phyloP scores from a whole-genome alignment of 2,329 filamentous ascomycete genomes.

The Tympanopsis confertula region DNA sequence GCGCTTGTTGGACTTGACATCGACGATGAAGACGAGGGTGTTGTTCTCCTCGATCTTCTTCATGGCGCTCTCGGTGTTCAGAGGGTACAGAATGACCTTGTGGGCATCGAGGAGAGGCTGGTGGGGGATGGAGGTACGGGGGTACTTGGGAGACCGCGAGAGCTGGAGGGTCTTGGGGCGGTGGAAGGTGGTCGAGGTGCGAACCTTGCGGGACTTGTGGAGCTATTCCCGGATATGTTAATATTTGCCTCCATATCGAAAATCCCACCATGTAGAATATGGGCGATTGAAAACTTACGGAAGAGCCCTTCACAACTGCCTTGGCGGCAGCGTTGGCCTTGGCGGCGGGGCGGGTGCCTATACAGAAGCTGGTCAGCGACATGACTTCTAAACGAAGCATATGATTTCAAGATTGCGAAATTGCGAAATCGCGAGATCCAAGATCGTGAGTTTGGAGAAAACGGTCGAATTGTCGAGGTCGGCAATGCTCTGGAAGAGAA shows the following conservation, averaged over 20 bases:
- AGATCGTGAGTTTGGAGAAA: no score
- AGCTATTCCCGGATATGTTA: no score
- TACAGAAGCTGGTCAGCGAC: neutral
- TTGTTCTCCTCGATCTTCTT: constrained; percentile 99
- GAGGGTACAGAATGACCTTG: constrained; percentile 94
- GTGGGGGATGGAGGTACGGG: constrained; percentile 86
- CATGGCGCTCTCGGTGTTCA: constrained; percentile 99
- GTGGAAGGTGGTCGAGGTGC: constrained; percentile 90
- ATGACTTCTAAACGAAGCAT: no score
- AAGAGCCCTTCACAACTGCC: neutral
- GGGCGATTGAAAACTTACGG: neutral
- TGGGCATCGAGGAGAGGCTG: constrained; percentile 87
- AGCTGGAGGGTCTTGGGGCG: constrained; percentile 91
- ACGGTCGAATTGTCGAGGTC: no score
- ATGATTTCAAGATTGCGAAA: no score
- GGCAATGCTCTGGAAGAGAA: no score
- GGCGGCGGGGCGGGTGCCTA: neutral
- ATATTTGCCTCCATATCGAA: no score
- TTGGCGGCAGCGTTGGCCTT: constrained; percentile 1
- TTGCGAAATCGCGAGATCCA: no score
- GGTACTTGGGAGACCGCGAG: constrained; percentile 87
- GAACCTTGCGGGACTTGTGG: constrained; percentile 87
- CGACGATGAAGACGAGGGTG: constrained; percentile 95
- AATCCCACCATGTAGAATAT: no score
- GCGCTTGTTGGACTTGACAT: constrained; percentile 97